These are phyloP conservation scores for Phytopythium boreale DNA, from an alignment of 352 stramenopile species.

Conservation along the genomic window DNA sequence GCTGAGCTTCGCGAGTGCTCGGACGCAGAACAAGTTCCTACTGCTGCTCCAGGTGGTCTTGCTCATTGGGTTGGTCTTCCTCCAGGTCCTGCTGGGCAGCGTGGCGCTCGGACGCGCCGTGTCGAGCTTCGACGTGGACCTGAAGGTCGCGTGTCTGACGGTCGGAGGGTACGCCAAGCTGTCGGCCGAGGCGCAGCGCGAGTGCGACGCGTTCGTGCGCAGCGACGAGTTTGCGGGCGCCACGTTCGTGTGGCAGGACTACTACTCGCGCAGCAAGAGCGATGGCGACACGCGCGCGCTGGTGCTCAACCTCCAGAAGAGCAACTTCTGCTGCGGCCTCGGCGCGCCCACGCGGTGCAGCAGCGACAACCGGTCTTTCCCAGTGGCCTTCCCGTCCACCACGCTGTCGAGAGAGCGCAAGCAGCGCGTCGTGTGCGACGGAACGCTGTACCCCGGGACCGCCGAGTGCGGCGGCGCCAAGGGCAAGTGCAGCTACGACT, in stretches of 20 bases:
- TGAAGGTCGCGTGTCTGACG: slow-evolving; percentile 54
- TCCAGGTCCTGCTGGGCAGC: slow-evolving; percentile 63
- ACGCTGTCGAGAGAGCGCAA: slow-evolving; percentile 13
- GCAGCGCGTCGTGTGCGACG: slow-evolving; percentile 28
- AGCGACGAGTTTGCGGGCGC: slow-evolving; percentile 61
- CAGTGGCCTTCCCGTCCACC: slow-evolving; percentile 34
- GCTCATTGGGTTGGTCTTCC: slow-evolving; percentile 43
- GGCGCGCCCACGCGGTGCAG: slow-evolving; percentile 49
- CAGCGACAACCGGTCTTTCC: slow-evolving; percentile 44
- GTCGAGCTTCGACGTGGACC: slow-evolving; percentile 28
- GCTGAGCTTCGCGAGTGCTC: slow-evolving; percentile 49
- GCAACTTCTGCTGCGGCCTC: slow-evolving; percentile 70
- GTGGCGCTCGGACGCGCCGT: slow-evolving; percentile 36
- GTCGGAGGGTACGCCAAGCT: slow-evolving; percentile 52
- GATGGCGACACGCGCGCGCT: slow-evolving; percentile 43
- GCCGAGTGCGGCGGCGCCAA: slow-evolving; percentile 39
- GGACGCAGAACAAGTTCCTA: slow-evolving; percentile 78
- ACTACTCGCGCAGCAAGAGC: slow-evolving; percentile 41
- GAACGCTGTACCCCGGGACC: slow-evolving; percentile 37
- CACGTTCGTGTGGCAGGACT: slow-evolving; percentile 71
- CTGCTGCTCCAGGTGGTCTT: slow-evolving; percentile 49
- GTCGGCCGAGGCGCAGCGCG: slow-evolving; percentile 21
- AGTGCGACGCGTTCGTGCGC: slow-evolving; percentile 48
- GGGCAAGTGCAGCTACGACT: slow-evolving; percentile 49
- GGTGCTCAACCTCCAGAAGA: slow-evolving; percentile 58